Evolutionary conservation across 2,329 filamentous ascomycete species (phyloP).

Genomic region (Pyrenophora teres): DNA sequence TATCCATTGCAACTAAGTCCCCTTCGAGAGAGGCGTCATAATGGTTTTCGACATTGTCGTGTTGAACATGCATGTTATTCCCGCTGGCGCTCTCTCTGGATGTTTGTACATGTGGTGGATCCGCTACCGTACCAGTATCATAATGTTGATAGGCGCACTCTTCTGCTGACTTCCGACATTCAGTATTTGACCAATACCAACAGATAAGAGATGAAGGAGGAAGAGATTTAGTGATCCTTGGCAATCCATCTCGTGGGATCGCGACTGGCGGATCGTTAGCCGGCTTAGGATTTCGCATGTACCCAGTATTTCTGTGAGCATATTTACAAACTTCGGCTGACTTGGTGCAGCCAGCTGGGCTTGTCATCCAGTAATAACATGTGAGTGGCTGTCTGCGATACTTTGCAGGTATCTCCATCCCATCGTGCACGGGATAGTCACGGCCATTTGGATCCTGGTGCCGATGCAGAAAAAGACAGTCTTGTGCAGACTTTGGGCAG

Average conservation of each 20-base stretch:
- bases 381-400: constrained; percentile 34
- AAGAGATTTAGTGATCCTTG: background rate
- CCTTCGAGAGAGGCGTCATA: too few species aligned
- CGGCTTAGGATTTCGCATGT: background rate
- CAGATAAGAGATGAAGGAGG: constrained; percentile 22
- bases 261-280: background rate
- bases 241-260: constrained; percentile 14
- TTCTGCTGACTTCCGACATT: constrained; percentile 11
- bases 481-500: constrained; percentile 22
- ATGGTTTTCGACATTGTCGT: too few species aligned
- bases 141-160: constrained; percentile 21
- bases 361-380: constrained; percentile 33
- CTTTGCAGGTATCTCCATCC: constrained; percentile 33
- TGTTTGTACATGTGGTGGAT: background rate
- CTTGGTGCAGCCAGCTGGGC: constrained; percentile 21
- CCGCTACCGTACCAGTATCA: constrained; percentile 20
- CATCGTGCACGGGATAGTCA: constrained; percentile 19
- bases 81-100: background rate
- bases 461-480: constrained; percentile 38
- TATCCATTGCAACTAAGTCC: too few species aligned
- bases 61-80: too few species aligned
- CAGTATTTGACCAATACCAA: constrained; percentile 22
- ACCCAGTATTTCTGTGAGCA: constrained; percentile 42
- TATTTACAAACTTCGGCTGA: constrained; percentile 29
- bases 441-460: constrained; percentile 24